Percentiles rank a stretch among this genome's conserved stretches.
These are phyloP conservation scores for Adansonia grandidieri DNA, from an alignment of 441 rosid species.

Conservation along the genomic window DNA sequence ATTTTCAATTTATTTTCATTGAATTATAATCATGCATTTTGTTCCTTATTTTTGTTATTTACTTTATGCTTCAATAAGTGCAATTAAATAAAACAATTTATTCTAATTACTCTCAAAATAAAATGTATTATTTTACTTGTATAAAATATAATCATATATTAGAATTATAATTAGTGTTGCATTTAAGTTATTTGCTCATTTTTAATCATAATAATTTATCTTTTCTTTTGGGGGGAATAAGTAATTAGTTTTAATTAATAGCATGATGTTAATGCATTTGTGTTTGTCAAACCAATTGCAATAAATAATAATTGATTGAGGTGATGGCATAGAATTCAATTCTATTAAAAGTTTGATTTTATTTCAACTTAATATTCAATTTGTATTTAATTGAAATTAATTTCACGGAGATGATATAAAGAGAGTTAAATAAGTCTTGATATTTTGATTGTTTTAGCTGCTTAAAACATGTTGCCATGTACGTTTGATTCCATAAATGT, in stretches of 20 bases:
- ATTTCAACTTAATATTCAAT: neutral
- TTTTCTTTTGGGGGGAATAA: too few relatives aligned
- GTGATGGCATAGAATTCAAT: slow-evolving; percentile 3
- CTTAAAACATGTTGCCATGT: neutral
- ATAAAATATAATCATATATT: too few relatives aligned
- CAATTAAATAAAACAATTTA: neutral
- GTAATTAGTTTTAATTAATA: neutral
- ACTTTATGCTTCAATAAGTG: too few relatives aligned
- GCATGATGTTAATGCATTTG: neutral
- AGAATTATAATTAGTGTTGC: neutral
- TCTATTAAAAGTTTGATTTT: neutral
- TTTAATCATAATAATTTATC: too few relatives aligned
- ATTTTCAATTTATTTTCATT: too few relatives aligned
- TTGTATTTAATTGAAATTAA: neutral
- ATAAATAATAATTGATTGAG: slow-evolving; percentile 19
- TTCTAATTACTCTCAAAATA: neutral
- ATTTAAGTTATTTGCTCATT: neutral
- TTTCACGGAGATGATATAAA: neutral
- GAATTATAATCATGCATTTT: too few relatives aligned
- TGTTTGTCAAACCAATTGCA: neutral
- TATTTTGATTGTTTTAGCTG: neutral
- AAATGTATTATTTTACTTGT: neutral
- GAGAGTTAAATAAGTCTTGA: neutral
- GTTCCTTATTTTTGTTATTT: too few relatives aligned
- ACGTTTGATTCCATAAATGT: neutral